A percentile compares a stretch with the other conserved stretches of the same genome.
phyloP scores from a whole-genome alignment of 1,284 basidiomycete species.

The Ganoderma lucidum region DNA sequence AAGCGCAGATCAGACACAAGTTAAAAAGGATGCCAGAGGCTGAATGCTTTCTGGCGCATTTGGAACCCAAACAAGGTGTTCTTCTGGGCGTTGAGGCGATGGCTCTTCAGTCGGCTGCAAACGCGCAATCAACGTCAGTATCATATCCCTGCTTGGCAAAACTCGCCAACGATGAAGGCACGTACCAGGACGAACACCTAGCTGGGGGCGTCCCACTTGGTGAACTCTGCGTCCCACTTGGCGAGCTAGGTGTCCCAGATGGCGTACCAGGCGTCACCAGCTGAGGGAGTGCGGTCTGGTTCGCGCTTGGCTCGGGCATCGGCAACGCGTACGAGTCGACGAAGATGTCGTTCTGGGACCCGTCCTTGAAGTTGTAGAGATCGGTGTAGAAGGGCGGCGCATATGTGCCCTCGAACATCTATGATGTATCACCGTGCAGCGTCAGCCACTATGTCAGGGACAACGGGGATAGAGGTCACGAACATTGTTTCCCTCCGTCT shows the following conservation, averaged over 20 bases:
- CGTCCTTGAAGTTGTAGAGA: conserved; percentile 64
- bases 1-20: background rate
- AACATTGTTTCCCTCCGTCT: conserved; percentile 65
- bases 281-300: conserved; percentile 25
- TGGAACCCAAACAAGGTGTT: conserved; percentile 6
- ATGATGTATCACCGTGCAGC: background rate
- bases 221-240: conserved; percentile 10
- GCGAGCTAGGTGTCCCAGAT: conserved; percentile 9
- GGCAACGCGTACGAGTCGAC: conserved; percentile 43
- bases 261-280: background rate
- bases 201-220: conserved; percentile 18
- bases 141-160: background rate
- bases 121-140: background rate
- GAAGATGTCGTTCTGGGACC: conserved; percentile 72
- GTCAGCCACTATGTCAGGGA: background rate
- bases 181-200: conserved; percentile 23
- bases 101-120: conserved; percentile 5
- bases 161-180: background rate
- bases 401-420: conserved; percentile 63
- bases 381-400: conserved; percentile 64
- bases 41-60: conserved; percentile 15
- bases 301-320: conserved; percentile 19
- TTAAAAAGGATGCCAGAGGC: conserved; percentile 27
- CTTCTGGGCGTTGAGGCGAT: background rate
- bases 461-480: background rate